phyloP scores from a whole-genome alignment of 75 land plant genomes.

The Ceratopteris richardii region DNA sequence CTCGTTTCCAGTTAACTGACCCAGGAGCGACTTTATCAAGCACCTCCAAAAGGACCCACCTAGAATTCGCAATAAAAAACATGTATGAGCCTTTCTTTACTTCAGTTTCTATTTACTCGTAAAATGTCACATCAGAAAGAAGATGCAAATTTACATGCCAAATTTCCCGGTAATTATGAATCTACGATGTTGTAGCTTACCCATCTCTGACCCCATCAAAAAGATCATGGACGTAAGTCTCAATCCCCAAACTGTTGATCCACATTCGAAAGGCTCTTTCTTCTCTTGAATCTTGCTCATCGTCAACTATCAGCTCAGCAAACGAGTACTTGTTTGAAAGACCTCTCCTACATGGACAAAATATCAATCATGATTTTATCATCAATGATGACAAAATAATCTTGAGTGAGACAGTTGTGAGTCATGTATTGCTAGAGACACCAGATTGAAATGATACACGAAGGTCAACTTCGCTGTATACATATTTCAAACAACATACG shows the following conservation, averaged over 20 bases:
- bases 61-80: constrained; percentile 15
- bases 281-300: constrained; percentile 75
- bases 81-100: too few species aligned
- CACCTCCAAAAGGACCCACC: constrained; percentile 87
- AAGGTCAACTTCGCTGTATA: too few species aligned
- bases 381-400: too few species aligned
- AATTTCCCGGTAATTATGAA: too few species aligned
- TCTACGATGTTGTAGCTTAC: constrained; percentile 42
- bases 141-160: not conserved
- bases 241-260: constrained; percentile 89
- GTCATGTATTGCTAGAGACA: too few species aligned
- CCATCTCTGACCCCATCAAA: constrained; percentile 96
- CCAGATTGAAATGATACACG: too few species aligned
- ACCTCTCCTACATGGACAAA: constrained; percentile 79
- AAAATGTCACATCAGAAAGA: not conserved
- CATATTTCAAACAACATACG: too few species aligned
- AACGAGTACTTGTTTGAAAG: constrained; percentile 44
- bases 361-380: too few species aligned
- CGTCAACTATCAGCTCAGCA: constrained; percentile 72
- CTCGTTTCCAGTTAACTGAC: constrained; percentile 84
- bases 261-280: constrained; percentile 84
- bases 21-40: constrained; percentile 93
- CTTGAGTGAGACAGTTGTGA: too few species aligned
- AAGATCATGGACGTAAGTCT: constrained; percentile 61
- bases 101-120: too few species aligned